Base-by-base conservation (phyloP, 371 early-diverging fungal species). In the Mortierella sp. region DNA sequence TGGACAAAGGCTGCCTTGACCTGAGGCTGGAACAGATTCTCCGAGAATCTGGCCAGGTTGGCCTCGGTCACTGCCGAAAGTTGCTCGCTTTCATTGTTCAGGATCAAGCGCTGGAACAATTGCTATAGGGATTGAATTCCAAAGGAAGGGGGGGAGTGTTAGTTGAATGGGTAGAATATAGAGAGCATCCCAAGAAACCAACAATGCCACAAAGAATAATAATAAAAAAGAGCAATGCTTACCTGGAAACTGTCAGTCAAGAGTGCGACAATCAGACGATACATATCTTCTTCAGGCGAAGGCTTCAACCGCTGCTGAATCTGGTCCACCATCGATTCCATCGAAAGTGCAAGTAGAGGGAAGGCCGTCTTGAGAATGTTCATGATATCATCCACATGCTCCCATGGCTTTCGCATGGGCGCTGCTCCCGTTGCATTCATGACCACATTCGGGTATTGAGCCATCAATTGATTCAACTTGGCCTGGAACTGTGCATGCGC, bases 311-410 rank as follows among this genome's bases (percentile, higher is more conserved):
- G 90, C 64, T 91, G 89, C 57, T 94, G 90, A 21, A 98, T 95
- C 81, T 97, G 98, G 75, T 99, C 98, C 14, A 96, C 93, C 96
- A 98, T 97, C 1, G 95, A 96, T 37, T 37, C 9, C 94, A 99
- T 95, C 2, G 98, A 93, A 37, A 99, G 82, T 1, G 97, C 94
- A 30, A 98, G 82, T 56, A 98, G 88, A 21, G 99, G 98, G 81
- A 93, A 96, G 0, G 96, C 94, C 0, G 98, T 97, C 81, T 99
- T 99, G 18, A 99, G 86, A 81, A 94, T 92, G n/a, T 94, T 91
- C 94, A 96, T 96, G 18, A 99, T 90, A 69, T 98, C 98, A 53
- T 98, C 97, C n/a, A 97, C 85, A 58, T 88, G 85, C 63, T 95
- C 91, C 91, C 91, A 94, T 9, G 95, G 87, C 19, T 88, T 75